Base-by-base conservation (phyloP, 495 filamentous ascomycete species). In the Penicillium antarcticum region DNA sequence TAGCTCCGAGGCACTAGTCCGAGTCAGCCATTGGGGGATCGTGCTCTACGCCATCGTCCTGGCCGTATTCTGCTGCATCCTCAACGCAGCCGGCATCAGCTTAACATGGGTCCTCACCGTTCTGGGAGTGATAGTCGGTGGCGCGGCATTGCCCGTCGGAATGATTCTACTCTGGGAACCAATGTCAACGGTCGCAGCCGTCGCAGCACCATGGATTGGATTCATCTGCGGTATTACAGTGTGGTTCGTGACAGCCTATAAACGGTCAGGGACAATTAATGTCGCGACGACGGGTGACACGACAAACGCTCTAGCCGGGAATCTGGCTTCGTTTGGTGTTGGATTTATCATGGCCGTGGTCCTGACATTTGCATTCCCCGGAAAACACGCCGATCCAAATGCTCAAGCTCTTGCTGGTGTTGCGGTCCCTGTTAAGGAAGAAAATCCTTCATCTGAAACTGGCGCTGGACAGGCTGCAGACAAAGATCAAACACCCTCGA, bases 1-100 rank as follows among this genome's bases (percentile, higher is more conserved):
- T 11, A 66, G 64, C 4, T 69, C 72, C 6, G 59, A 62, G 5
- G 60, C 71, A 14, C 65, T 84, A 4, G 70, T 82, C 35, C 60
- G 60, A 23, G 64, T 79, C 43, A 75, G 70, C 43, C 79, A 81
- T 57, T 61, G 61, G 44, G 65, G 63, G 24, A 74, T 84, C 42
- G 60, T 69, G 6, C 14, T 74, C 17, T 84, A 75, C 54, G 74
- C 67, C 9, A 18, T 81, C 5, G 63, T 79, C 18, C 68, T 81
- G 21, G 73, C 76, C 23, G 52, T 65, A 2, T 73, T 76, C 48
- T 70, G 66, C 57, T 72, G 65, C 50, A 65, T 76, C 23, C 63
- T 72, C 32, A 77, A 77, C 47, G 71, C 62, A 8, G 68, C 65
- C 12, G 68, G 69, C 9, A 56, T 79, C 24, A 71, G 70, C 49